A percentile compares a stretch with the other conserved stretches of the same genome.
Conservation (phyloP, 441 rosid genomes). For the Croton laevigatus region DNA sequence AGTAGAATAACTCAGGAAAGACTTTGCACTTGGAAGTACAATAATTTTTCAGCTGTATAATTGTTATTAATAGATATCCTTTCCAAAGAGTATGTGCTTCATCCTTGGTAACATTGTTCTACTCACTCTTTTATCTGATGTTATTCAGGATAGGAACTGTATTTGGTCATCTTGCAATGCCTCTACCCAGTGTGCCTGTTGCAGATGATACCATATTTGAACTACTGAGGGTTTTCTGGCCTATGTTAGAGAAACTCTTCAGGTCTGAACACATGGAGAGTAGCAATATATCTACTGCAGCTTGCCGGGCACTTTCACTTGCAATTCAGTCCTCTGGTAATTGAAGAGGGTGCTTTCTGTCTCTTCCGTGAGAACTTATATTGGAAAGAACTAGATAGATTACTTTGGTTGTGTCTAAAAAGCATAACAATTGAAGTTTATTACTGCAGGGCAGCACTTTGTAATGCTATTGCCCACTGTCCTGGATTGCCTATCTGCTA, state of each 20-base stretch:
- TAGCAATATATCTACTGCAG: constrained; percentile 74
- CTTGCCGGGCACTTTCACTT: constrained; percentile 88
- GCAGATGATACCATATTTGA: constrained; percentile 68
- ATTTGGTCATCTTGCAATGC: constrained; percentile 65
- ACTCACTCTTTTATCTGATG: constrained; percentile 13
- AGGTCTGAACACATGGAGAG: constrained; percentile 86
- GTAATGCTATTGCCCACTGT: constrained; percentile 69
- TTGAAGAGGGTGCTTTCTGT: constrained; percentile 19
- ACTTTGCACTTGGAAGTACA: neutral
- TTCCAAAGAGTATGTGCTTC: neutral
- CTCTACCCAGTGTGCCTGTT: constrained; percentile 46
- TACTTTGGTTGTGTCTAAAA: neutral
- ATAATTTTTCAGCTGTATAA: neutral
- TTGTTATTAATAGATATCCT: neutral
- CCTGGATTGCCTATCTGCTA: constrained; percentile 83
- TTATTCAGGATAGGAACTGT: constrained; percentile 82
- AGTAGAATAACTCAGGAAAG: constrained; percentile 2
- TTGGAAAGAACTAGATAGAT: too few species aligned
- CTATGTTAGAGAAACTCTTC: constrained; percentile 82
- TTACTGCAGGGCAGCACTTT: constrained; percentile 84
- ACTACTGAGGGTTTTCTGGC: constrained; percentile 80
- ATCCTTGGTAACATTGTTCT: constrained; percentile 13
- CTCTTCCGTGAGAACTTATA: neutral
- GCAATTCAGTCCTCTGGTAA: constrained; percentile 93
- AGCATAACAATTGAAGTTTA: constrained; percentile 23